A percentile compares a stretch with the other conserved stretches of the same genome.
These are phyloP conservation scores for Psilocybe sp. DNA, from an alignment of 768 basidiomycete genomes.

Conservation along the genomic window DNA sequence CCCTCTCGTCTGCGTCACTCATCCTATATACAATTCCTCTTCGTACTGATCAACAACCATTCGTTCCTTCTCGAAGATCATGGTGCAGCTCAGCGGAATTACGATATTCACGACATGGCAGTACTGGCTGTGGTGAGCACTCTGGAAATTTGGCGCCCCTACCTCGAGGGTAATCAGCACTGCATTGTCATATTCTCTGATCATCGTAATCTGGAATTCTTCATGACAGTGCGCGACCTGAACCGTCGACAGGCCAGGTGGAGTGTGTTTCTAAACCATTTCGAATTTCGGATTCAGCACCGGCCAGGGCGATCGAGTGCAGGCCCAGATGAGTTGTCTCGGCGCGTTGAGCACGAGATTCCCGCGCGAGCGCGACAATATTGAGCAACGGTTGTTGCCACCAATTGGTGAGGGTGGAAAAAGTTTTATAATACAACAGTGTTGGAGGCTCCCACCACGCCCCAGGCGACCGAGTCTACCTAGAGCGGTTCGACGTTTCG, in stretches of 20 bases:
- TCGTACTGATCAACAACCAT: conserved; percentile 43
- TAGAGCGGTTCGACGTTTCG: background rate
- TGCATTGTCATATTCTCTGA: conserved; percentile 29
- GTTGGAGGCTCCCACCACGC: background rate
- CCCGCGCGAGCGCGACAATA: background rate
- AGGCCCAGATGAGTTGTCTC: conserved; percentile 20
- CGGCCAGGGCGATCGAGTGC: conserved; percentile 18
- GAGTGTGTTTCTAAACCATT: conserved; percentile 30
- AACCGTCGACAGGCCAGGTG: conserved; percentile 41
- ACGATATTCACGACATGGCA: conserved; percentile 44
- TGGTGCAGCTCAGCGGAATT: conserved; percentile 40
- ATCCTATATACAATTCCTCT: conserved; percentile 19
- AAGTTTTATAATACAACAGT: background rate
- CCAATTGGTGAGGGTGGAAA: background rate
- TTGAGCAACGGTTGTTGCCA: background rate
- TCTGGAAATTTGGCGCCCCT: conserved; percentile 21
- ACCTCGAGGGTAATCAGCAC: conserved; percentile 15
- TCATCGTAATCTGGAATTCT: conserved; percentile 40
- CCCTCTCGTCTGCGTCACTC: too few relatives aligned
- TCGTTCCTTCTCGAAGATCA: conserved; percentile 44
- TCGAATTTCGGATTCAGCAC: conserved; percentile 27
- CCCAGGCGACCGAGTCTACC: background rate
- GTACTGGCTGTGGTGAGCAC: conserved; percentile 41
- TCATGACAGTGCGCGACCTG: conserved; percentile 30
- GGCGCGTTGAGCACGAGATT: conserved; percentile 17